Conservation (phyloP, 2,329 filamentous ascomycete species). For the Mycocentrospora acerina region DNA sequence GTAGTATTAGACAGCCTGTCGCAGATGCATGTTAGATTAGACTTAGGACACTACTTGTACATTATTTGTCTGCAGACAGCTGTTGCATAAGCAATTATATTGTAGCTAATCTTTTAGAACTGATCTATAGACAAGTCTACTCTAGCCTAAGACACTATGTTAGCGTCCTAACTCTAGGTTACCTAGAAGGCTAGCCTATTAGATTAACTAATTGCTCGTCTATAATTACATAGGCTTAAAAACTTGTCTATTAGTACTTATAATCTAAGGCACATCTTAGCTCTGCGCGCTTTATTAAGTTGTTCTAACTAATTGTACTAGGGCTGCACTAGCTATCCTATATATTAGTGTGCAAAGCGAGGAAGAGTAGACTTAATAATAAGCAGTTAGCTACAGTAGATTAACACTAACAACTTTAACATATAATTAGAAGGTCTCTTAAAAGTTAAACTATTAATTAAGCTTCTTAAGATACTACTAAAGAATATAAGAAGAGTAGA, state of each 20-base stretch:
- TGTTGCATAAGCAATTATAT: background rate
- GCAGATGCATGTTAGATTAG: background rate
- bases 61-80: background rate
- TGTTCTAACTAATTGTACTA: background rate
- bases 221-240: slow-evolving; percentile 1
- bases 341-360: slow-evolving; percentile 2
- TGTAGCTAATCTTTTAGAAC: too few species aligned
- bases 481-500: too few species aligned
- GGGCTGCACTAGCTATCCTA: background rate
- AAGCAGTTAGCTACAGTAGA: slow-evolving; percentile 1
- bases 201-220: slow-evolving; percentile 1
- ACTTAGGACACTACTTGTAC: background rate
- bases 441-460: slow-evolving; percentile 1
- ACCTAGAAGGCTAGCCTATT: slow-evolving; percentile 2
- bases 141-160: slow-evolving; percentile 1
- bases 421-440: background rate
- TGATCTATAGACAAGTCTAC: slow-evolving; percentile 1
- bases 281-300: slow-evolving; percentile 1
- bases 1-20: slow-evolving; percentile 1
- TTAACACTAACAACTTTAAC: background rate
- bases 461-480: background rate
- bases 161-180: background rate
- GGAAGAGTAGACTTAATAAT: slow-evolving; percentile 1
- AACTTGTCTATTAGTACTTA: slow-evolving; percentile 3
- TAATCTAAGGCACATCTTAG: slow-evolving; percentile 2